A percentile compares a stretch with the other conserved stretches of the same genome.
Evolutionary conservation across 2,329 filamentous ascomycete species (phyloP).

Genomic region (Aspergillus fischeri): DNA sequence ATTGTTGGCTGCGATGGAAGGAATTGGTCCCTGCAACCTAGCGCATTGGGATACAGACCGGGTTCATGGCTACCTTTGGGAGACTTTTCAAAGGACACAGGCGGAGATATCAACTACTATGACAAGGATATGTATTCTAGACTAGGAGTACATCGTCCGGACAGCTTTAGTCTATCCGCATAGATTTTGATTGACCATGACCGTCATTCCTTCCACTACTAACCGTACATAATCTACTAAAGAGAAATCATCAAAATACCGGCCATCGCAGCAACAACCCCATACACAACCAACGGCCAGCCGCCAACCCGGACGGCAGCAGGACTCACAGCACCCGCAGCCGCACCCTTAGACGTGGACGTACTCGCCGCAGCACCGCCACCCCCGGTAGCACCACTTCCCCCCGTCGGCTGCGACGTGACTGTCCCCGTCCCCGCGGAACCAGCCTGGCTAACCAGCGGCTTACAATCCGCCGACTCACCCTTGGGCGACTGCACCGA

Average conservation of each 20-base stretch:
- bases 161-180: no score
- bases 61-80: no score
- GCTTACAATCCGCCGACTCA: slow-evolving; percentile 34
- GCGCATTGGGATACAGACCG: no score
- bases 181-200: no score
- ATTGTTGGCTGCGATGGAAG: no score
- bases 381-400: background rate
- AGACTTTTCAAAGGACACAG: no score
- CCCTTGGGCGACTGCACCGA: slow-evolving; percentile 31
- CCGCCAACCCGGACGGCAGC: no score
- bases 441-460: slow-evolving; percentile 39
- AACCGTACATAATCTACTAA: background rate
- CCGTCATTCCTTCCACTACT: background rate
- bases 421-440: slow-evolving; percentile 37
- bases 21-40: no score
- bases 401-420: slow-evolving; percentile 29
- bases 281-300: background rate
- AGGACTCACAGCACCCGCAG: no score
- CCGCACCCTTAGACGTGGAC: background rate
- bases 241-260: background rate
- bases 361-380: background rate
- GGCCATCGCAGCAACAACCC: background rate
- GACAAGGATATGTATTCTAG: background rate
- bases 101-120: no score
- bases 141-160: no score